Evolutionary conservation across 495 filamentous ascomycete genomes (phyloP).

Genomic region (Penicillium diatomitis): DNA sequence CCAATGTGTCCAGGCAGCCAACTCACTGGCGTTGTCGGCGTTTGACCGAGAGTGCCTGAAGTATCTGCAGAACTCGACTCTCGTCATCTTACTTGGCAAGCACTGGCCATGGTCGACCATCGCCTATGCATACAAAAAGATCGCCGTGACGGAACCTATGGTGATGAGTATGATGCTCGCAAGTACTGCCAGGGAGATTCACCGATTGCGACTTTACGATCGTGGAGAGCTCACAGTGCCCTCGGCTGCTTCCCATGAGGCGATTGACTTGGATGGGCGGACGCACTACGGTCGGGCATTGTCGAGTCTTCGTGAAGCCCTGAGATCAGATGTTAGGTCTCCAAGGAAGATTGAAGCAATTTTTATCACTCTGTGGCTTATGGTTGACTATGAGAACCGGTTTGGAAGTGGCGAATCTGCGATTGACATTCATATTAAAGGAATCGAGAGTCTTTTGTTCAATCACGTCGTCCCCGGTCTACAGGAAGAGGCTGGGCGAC

Average conservation of each 20-base stretch:
- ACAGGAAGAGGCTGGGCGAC: constrained; percentile 1
- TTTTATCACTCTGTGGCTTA: constrained; percentile 27
- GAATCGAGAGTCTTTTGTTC: constrained; percentile 20
- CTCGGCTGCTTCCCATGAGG: constrained; percentile 3
- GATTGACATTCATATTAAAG: constrained; percentile 26
- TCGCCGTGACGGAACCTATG: constrained; percentile 24
- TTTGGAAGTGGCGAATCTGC: constrained; percentile 24
- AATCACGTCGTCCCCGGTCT: constrained; percentile 25
- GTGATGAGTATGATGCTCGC: constrained; percentile 30
- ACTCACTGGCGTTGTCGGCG: constrained; percentile 19
- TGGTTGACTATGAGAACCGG: constrained; percentile 30
- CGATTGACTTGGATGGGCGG: constrained; percentile 13
- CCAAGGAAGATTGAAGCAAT: constrained; percentile 22
- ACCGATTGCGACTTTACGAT: constrained; percentile 16
- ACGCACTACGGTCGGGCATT: constrained; percentile 25
- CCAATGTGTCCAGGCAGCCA: constrained; percentile 16
- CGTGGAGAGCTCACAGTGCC: neutral
- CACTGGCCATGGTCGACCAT: constrained; percentile 29
- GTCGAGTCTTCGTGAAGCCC: constrained; percentile 19
- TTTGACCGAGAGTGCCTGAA: constrained; percentile 21
- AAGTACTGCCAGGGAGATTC: constrained; percentile 22
- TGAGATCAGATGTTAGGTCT: constrained; percentile 21
- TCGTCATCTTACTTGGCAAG: constrained; percentile 25
- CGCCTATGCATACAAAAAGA: constrained; percentile 24
- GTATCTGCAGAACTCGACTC: constrained; percentile 22